Conservation (phyloP, 768 basidiomycete species). For the Heimioporus sp. region DNA sequence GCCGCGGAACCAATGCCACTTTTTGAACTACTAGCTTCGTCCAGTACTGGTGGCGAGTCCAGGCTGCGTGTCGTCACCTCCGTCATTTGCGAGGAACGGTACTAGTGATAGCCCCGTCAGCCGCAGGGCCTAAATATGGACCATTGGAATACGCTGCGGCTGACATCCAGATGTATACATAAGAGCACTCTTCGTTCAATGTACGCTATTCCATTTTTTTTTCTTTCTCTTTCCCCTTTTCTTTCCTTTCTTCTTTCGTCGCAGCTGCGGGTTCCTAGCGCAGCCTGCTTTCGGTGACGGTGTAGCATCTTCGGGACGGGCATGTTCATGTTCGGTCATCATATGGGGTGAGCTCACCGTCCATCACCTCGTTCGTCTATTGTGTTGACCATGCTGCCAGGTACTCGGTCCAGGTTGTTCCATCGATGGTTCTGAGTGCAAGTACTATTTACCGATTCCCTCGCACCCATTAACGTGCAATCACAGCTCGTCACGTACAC, state of each 20-base stretch:
- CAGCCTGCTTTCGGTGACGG: background rate
- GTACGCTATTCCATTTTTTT: constrained; percentile 3
- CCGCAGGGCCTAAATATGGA: too few species aligned
- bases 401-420: background rate
- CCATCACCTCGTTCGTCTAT: background rate
- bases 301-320: background rate
- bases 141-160: too few species aligned
- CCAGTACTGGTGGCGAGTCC: too few species aligned
- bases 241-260: background rate
- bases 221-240: background rate
- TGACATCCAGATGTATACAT: background rate
- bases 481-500: background rate
- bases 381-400: background rate
- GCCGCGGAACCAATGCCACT: too few species aligned
- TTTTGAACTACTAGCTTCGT: too few species aligned
- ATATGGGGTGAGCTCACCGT: background rate
- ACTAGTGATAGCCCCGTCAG: too few species aligned
- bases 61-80: too few species aligned
- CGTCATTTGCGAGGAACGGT: too few species aligned
- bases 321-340: background rate
- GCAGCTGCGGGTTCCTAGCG: constrained; percentile 2
- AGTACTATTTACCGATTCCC: background rate
- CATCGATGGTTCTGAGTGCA: background rate
- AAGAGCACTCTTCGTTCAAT: background rate
- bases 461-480: background rate